Evolutionary conservation across 352 stramenopile genomes (phyloP).

Genomic region (Globisporangium spinosum): DNA sequence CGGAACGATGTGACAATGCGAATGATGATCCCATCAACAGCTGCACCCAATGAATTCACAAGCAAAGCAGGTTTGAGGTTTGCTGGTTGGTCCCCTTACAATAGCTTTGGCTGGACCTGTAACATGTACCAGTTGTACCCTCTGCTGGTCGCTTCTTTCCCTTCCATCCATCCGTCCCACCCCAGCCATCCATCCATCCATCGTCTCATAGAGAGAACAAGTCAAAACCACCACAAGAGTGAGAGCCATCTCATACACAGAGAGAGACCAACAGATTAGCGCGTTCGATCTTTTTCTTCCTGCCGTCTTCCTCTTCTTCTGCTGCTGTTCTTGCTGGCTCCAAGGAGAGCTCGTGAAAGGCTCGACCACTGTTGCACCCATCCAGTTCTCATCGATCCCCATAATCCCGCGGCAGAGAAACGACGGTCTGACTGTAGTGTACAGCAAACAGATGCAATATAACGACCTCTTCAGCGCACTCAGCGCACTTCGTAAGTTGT

Average conservation of each 20-base stretch:
- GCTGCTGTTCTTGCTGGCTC: neutral
- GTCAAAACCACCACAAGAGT: neutral
- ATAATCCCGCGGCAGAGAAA: neutral
- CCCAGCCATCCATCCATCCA: neutral
- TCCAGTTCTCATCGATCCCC: neutral
- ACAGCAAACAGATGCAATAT: neutral
- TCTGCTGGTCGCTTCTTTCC: neutral
- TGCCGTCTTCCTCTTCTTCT: neutral
- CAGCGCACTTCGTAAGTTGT: neutral
- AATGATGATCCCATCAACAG: neutral
- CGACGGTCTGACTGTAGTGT: neutral
- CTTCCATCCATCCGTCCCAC: neutral
- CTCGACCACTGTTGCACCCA: conserved; percentile 2
- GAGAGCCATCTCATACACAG: neutral
- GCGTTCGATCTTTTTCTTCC: neutral
- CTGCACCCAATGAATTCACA: neutral
- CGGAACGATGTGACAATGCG: conserved; percentile 6
- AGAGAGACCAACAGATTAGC: neutral
- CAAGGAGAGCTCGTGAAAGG: neutral
- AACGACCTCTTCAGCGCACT: neutral
- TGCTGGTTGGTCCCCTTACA: too few species aligned
- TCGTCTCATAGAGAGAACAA: neutral
- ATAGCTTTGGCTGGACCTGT: neutral
- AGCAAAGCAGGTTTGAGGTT: too few species aligned
- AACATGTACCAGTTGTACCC: neutral